Conservation (phyloP, 495 filamentous ascomycete species). For the Geoglossum glabrum region DNA sequence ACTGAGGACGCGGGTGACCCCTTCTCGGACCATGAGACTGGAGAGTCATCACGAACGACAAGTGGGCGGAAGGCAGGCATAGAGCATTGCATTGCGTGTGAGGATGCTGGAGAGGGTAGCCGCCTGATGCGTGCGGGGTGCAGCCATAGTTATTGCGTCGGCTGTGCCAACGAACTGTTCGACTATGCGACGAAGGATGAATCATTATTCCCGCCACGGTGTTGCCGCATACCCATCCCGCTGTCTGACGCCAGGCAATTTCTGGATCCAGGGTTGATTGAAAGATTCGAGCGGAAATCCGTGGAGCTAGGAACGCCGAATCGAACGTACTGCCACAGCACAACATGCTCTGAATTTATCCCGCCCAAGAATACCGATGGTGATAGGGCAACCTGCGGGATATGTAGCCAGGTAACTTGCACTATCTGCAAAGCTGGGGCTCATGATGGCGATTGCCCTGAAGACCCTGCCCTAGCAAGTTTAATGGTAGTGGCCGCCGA, state of each 20-base stretch:
- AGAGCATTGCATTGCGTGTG: too few species aligned
- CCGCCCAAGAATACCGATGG: too few species aligned
- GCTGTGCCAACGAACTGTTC: constrained; percentile 25
- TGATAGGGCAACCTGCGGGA: too few species aligned
- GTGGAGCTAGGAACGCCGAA: constrained; percentile 26
- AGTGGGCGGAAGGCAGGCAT: too few species aligned
- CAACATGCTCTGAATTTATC: constrained; percentile 26
- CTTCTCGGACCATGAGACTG: too few species aligned
- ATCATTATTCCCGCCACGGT: constrained; percentile 30
- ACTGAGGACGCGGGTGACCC: too few species aligned
- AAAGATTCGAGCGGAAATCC: constrained; percentile 20
- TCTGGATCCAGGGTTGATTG: constrained; percentile 14
- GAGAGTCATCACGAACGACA: too few species aligned
- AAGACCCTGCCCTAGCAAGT: too few species aligned
- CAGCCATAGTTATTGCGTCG: constrained; percentile 27
- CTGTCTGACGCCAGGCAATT: constrained; percentile 15
- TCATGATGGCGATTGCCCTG: constrained; percentile 20
- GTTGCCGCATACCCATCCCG: constrained; percentile 24
- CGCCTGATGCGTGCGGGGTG: too few species aligned
- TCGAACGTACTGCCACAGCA: constrained; percentile 26
- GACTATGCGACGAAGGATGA: constrained; percentile 23
- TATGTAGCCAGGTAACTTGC: too few species aligned
- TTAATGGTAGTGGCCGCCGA: constrained; percentile 12
- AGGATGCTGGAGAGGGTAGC: too few species aligned
- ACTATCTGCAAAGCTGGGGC: constrained; percentile 22